Percentiles rank a stretch among this genome's conserved stretches.
Conservation (phyloP, 176 grass and related monocot species). For the Phyllostachys edulis region DNA sequence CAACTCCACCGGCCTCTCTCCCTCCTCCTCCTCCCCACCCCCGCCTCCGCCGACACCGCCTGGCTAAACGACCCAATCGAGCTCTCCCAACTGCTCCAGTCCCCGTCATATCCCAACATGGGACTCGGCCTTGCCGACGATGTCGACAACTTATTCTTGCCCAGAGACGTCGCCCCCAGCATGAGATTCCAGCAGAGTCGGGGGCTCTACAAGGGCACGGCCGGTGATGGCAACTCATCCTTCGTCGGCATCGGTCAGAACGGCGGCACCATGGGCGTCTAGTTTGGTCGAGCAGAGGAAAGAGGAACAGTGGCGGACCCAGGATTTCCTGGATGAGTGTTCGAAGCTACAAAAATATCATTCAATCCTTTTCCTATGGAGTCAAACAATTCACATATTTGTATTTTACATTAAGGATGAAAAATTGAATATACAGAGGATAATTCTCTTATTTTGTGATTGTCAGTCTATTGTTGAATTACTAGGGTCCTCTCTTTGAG, state of each 20-base stretch:
- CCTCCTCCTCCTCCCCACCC: background rate
- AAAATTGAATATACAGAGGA: too few relatives aligned
- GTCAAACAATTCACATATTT: too few relatives aligned
- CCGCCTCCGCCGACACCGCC: background rate
- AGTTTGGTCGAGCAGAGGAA: too few relatives aligned
- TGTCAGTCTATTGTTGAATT: too few relatives aligned
- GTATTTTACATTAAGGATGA: too few relatives aligned
- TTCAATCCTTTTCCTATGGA: too few relatives aligned
- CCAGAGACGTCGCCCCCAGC: background rate
- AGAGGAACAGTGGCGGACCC: too few relatives aligned
- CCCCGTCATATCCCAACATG: conserved; percentile 23
- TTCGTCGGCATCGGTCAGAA: background rate
- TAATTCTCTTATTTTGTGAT: too few relatives aligned
- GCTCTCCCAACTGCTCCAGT: conserved; percentile 37
- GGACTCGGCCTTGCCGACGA: background rate
- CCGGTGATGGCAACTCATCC: background rate
- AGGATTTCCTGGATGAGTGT: too few relatives aligned
- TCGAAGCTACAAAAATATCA: too few relatives aligned
- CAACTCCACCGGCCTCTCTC: conserved; percentile 17
- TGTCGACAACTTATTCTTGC: background rate
- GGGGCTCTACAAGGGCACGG: background rate
- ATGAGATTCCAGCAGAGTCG: background rate
- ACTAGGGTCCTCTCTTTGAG: too few relatives aligned
- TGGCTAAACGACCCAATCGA: conserved; percentile 40
- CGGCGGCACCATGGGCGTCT: background rate